A percentile compares a stretch with the other conserved stretches of the same genome.
These are phyloP conservation scores for Candida adriatica DNA, from an alignment of 805 yeast genomes.

Conservation along the genomic window DNA sequence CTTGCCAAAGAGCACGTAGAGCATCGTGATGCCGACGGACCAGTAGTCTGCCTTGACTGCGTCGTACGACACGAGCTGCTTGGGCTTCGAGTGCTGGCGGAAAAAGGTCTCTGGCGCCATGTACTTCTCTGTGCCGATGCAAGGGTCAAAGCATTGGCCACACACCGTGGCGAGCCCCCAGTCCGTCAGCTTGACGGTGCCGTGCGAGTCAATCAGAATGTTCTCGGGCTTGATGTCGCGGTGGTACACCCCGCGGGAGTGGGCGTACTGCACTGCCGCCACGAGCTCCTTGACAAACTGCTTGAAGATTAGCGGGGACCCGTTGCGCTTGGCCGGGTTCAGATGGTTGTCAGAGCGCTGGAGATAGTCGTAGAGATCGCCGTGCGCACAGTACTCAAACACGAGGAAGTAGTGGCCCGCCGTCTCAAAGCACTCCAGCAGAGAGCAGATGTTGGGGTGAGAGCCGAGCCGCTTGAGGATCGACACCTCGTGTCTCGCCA, in stretches of 20 bases:
- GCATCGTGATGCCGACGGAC: constrained; percentile 78
- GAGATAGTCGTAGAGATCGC: constrained; percentile 58
- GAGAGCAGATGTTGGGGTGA: constrained; percentile 50
- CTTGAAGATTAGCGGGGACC: constrained; percentile 25
- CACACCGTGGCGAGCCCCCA: constrained; percentile 60
- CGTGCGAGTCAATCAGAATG: constrained; percentile 43
- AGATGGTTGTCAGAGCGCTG: constrained; percentile 20
- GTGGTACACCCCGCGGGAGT: constrained; percentile 54
- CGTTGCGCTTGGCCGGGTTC: constrained; percentile 12
- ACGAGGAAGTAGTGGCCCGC: constrained; percentile 45
- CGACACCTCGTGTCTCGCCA: constrained; percentile 50
- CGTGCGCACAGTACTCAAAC: constrained; percentile 59
- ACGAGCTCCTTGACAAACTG: constrained; percentile 41
- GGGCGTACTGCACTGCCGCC: constrained; percentile 48
- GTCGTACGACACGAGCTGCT: constrained; percentile 37
- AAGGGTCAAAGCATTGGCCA: constrained; percentile 25
- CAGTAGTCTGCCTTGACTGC: constrained; percentile 78
- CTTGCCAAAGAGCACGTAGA: constrained; percentile 74
- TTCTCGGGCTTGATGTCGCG: constrained; percentile 74
- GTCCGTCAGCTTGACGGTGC: constrained; percentile 58
- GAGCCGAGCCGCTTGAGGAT: constrained; percentile 25
- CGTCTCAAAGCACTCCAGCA: constrained; percentile 53
- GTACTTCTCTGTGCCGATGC: constrained; percentile 77
- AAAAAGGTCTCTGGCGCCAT: constrained; percentile 90
- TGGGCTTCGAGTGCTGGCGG: constrained; percentile 14